Evolutionary conservation across 352 stramenopile genomes (phyloP).

Genomic region (Phytophthora idaei): DNA sequence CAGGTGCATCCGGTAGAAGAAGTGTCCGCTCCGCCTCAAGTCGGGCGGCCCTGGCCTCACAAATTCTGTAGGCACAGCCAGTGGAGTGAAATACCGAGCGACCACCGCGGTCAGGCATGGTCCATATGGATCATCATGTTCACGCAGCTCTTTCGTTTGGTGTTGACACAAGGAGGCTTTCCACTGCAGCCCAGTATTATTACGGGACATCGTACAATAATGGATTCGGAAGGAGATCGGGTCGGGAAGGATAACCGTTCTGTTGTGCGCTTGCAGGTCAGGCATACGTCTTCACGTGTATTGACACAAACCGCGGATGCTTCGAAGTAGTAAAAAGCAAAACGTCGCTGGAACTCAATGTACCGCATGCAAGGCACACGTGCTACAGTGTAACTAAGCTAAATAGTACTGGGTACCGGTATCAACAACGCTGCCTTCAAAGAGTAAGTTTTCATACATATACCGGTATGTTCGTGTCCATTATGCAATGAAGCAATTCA

Average conservation of each 20-base stretch:
- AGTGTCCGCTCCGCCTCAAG: conserved; percentile 22
- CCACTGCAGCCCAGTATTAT: conserved; percentile 14
- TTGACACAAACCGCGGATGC: too few relatives aligned
- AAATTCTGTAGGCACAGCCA: conserved; percentile 4
- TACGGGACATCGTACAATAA: not conserved
- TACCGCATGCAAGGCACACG: too few relatives aligned
- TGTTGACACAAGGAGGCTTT: conserved; percentile 20
- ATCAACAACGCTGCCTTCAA: too few relatives aligned
- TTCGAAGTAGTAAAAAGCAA: too few relatives aligned
- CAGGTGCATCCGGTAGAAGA: conserved; percentile 25
- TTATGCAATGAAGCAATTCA: too few relatives aligned
- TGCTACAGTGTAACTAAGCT: too few relatives aligned
- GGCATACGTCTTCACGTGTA: not conserved
- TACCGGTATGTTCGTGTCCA: too few relatives aligned
- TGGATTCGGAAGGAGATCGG: conserved; percentile 8
- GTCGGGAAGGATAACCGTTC: not conserved
- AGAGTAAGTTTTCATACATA: too few relatives aligned
- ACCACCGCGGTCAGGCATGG: conserved; percentile 11
- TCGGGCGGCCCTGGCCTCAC: conserved; percentile 1
- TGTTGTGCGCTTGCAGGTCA: conserved; percentile 10
- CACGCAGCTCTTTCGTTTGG: not conserved
- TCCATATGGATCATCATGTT: conserved; percentile 9
- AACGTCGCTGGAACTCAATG: too few relatives aligned
- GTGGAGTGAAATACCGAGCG: not conserved
- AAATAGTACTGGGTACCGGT: too few relatives aligned